phyloP scores from a whole-genome alignment of 2,329 filamentous ascomycete species.

The Graphilbum fragrans region DNA sequence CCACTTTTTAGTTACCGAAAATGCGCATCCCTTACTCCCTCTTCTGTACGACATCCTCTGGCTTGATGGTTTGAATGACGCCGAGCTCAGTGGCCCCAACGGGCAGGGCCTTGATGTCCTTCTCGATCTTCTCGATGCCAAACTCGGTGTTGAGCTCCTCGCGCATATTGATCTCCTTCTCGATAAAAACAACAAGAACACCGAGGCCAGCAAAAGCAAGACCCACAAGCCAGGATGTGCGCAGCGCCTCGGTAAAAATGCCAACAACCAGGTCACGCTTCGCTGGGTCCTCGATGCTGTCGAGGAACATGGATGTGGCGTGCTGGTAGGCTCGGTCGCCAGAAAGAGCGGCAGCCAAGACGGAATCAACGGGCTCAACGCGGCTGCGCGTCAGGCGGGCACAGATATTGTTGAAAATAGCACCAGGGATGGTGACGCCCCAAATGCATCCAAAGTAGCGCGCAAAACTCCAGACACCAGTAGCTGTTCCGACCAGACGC shows the following conservation, averaged over 20 bases:
- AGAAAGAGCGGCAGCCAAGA: conserved; percentile 4
- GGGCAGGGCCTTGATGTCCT: too few species aligned
- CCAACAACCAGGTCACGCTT: conserved; percentile 11
- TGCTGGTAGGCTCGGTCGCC: conserved; percentile 15
- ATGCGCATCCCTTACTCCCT: too few species aligned
- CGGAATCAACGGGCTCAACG: conserved; percentile 5
- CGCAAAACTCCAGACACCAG: conserved; percentile 25
- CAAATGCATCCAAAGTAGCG: conserved; percentile 25
- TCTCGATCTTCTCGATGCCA: conserved; percentile 12
- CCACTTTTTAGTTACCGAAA: too few species aligned
- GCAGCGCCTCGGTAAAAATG: conserved; percentile 8
- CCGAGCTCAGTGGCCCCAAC: too few species aligned
- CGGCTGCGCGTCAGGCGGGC: conserved; percentile 1
- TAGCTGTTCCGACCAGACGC: conserved; percentile 21
- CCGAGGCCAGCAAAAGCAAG: conserved; percentile 16
- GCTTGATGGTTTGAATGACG: too few species aligned
- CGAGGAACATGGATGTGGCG: conserved; percentile 12
- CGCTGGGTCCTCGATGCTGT: conserved; percentile 5
- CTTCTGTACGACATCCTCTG: too few species aligned
- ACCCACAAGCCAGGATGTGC: conserved; percentile 14
- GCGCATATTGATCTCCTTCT: conserved; percentile 14
- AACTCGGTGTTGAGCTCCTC: conserved; percentile 17
- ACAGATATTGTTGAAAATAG: conserved; percentile 22
- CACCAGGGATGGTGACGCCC: conserved; percentile 25
- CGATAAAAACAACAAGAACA: conserved; percentile 11